phyloP scores from a whole-genome alignment of 208 protist species.

The Crithidia bombi region DNA sequence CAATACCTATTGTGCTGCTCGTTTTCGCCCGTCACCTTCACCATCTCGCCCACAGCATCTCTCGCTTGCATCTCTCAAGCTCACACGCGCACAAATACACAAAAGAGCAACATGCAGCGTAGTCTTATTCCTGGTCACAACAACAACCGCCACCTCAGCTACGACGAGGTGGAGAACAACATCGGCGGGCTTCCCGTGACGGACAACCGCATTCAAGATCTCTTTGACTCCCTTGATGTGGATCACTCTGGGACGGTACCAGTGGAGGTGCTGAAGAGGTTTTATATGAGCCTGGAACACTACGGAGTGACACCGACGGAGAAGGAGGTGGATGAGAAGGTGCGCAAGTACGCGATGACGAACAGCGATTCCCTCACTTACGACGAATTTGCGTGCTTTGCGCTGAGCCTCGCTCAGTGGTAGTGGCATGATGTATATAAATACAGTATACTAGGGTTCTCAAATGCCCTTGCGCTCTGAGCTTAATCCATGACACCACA shows the following conservation, averaged over 20 bases:
- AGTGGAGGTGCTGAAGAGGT: conserved; percentile 79
- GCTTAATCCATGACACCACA: too few species aligned
- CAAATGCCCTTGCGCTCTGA: too few species aligned
- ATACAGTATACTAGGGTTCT: too few species aligned
- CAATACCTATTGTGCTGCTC: too few species aligned
- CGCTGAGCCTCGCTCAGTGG: conserved; percentile 86
- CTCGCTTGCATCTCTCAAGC: too few species aligned
- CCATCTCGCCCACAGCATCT: too few species aligned
- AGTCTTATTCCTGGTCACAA: conserved; percentile 89
- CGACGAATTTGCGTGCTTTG: conserved; percentile 92
- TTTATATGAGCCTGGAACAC: conserved; percentile 88
- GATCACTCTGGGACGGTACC: conserved; percentile 74
- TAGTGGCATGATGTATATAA: conserved; percentile 8
- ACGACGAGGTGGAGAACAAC: conserved; percentile 93
- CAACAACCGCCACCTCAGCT: conserved; percentile 90
- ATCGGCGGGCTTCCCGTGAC: conserved; percentile 92
- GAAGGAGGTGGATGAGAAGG: conserved; percentile 69
- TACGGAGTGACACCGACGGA: conserved; percentile 85
- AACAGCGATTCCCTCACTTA: conserved; percentile 78
- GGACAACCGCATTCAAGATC: conserved; percentile 87
- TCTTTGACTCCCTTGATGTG: conserved; percentile 88
- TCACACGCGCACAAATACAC: too few species aligned
- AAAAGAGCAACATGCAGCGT: conserved; percentile 57
- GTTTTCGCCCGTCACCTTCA: too few species aligned
- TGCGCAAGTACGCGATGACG: conserved; percentile 84